These are phyloP conservation scores for Aspergillus sp. DNA, from an alignment of 2,329 filamentous ascomycete species.

Conservation along the genomic window DNA sequence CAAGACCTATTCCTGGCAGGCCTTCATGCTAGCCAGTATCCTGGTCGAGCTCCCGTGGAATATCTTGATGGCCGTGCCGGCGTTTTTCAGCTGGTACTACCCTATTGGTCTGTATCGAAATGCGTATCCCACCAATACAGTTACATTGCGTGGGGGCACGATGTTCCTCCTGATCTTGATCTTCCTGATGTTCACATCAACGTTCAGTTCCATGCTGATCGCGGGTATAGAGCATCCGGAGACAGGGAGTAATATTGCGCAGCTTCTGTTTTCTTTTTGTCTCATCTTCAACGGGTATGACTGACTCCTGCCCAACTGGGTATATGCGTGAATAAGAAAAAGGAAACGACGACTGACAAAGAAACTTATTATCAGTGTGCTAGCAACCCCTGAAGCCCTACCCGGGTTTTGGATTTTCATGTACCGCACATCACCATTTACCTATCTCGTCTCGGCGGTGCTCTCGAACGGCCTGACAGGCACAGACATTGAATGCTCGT, in stretches of 20 bases:
- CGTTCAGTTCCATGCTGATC: constrained; percentile 66
- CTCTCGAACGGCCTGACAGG: constrained; percentile 27
- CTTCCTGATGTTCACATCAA: constrained; percentile 61
- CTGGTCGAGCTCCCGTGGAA: constrained; percentile 60
- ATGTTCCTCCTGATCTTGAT: constrained; percentile 57
- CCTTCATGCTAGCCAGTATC: constrained; percentile 60
- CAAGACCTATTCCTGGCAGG: constrained; percentile 64
- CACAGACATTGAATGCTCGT: constrained; percentile 23
- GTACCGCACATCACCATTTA: constrained; percentile 61
- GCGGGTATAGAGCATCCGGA: constrained; percentile 59
- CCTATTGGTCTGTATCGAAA: constrained; percentile 42
- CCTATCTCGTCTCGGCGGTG: constrained; percentile 47
- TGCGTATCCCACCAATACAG: constrained; percentile 24
- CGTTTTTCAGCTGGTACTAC: constrained; percentile 60
- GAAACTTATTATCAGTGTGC: constrained; percentile 39
- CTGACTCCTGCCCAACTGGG: background rate
- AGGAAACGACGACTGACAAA: background rate
- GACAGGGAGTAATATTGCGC: constrained; percentile 55
- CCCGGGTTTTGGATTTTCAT: constrained; percentile 73
- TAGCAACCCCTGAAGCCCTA: constrained; percentile 50
- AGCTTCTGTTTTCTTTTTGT: constrained; percentile 49
- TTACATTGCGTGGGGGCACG: constrained; percentile 49
- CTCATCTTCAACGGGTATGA: constrained; percentile 47
- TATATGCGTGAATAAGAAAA: background rate
- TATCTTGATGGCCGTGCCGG: constrained; percentile 49